Evolutionary conservation across 148 eudicot species (phyloP), one percentile per base, ranked within the genome.

Genomic region (Amaranthus hypochondriacus): DNA sequence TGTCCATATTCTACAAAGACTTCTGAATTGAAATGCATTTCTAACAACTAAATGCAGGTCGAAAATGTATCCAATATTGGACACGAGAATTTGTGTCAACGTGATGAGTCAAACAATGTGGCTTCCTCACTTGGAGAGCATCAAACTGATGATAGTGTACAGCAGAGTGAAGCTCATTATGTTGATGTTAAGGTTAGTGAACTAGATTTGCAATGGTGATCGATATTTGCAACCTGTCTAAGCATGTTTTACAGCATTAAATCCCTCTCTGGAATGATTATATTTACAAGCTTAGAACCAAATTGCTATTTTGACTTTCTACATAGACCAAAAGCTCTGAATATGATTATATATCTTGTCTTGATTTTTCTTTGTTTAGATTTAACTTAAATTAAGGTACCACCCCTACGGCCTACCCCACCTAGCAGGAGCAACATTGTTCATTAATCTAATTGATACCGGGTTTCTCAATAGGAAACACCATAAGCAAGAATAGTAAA

Each of bases 51-150:
- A 76, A 66, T 81, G 75, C 85, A 95, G 99, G 88, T 95, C 46
- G 90, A 90, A 13, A 74, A 79, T 73, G 84, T 95, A 71, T 81
- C 85, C 50, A 68, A 61, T 83, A 59, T 87, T 69, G 84, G 77
- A 57, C 72, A 74, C 49, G 57, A 69, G 54, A 58, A 62, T 56
- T 39, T 43, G 42, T 51, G 43, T 75, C 75, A 14, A 68, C 73
- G 70, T 72, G 56, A 62, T 42, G 49, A 55, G 63, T 43, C 72
- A 60, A 77, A 76, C 64, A 74, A 52, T 66, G 73, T 76, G 60
- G 49, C 69, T 68, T 66, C 78, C 76, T 61, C 67, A n/a, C 13
- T 69, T 68, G 73, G 15, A 63, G 86, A 78, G 67, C 71, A 58
- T 70, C 64, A 84, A 71, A 69, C 49, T 66, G 74, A 75, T 79